Evolutionary conservation across 1,284 basidiomycete genomes (phyloP).

Genomic region (Peniophora sp.): DNA sequence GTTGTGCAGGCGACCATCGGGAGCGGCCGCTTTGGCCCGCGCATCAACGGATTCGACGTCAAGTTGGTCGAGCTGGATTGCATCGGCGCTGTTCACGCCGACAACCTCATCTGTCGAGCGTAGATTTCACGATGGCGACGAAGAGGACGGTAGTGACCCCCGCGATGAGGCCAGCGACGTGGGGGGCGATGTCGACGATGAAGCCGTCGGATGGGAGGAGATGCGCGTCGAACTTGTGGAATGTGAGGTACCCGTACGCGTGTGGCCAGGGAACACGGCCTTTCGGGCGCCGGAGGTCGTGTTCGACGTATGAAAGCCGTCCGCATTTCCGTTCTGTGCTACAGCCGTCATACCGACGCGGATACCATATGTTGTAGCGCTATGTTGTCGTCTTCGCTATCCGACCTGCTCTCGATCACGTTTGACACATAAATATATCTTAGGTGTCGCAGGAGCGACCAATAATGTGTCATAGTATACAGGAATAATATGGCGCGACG

Average conservation of each 20-base stretch:
- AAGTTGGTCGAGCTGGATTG: constrained; percentile 32
- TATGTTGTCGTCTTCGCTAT: too few relatives aligned
- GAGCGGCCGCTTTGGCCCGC: background rate
- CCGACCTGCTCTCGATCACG: too few relatives aligned
- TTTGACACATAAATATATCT: too few relatives aligned
- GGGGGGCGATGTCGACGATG: constrained; percentile 29
- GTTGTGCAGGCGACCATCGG: constrained; percentile 35
- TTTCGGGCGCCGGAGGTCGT: constrained; percentile 75
- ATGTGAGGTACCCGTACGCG: constrained; percentile 83
- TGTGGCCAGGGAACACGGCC: constrained; percentile 85
- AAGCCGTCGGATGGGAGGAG: constrained; percentile 57
- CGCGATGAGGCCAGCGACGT: constrained; percentile 9
- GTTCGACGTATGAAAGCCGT: constrained; percentile 55
- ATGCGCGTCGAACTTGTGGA: constrained; percentile 77
- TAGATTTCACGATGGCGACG: constrained; percentile 52
- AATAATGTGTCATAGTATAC: too few relatives aligned
- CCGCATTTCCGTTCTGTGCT: too few relatives aligned
- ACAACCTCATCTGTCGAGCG: constrained; percentile 39
- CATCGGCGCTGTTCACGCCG: constrained; percentile 36
- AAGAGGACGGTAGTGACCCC: constrained; percentile 19
- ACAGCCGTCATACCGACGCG: too few relatives aligned
- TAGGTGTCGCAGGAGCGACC: too few relatives aligned
- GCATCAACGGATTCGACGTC: constrained; percentile 7
- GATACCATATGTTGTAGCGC: too few relatives aligned
- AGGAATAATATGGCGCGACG: too few relatives aligned